phyloP scores from a whole-genome alignment of 106 monocot genomes.

The Dendrobium catenatum region DNA sequence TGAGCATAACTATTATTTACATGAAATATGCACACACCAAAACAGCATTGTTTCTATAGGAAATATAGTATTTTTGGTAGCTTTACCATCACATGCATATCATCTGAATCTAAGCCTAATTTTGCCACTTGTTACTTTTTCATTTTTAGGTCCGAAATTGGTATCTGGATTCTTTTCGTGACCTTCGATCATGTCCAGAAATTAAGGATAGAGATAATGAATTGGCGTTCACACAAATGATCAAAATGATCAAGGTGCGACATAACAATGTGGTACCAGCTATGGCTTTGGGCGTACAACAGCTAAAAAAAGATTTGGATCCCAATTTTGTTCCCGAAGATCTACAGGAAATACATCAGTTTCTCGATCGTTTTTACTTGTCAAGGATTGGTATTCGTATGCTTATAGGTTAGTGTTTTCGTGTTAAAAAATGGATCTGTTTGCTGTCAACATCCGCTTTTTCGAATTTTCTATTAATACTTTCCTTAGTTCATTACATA shows the following conservation, averaged over 20 bases:
- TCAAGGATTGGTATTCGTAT: conserved; percentile 91
- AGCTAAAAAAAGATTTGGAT: conserved; percentile 66
- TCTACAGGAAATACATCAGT: conserved; percentile 74
- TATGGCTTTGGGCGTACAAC: conserved; percentile 88
- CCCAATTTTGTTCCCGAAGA: conserved; percentile 32
- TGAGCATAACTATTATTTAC: background rate
- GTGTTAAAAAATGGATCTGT: background rate
- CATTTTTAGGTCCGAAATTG: conserved; percentile 73
- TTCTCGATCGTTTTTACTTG: conserved; percentile 95
- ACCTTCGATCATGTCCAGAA: conserved; percentile 72
- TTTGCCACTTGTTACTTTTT: background rate
- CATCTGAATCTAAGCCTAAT: background rate
- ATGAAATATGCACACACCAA: background rate
- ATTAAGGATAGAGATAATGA: conserved; percentile 51
- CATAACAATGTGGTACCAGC: conserved; percentile 93
- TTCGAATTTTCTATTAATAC: background rate
- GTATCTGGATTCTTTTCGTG: conserved; percentile 90
- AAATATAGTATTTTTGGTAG: background rate
- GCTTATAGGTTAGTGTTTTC: conserved; percentile 62
- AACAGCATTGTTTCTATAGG: background rate
- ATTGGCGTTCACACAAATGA: conserved; percentile 80
- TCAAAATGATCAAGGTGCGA: conserved; percentile 87
- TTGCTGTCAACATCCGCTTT: background rate
- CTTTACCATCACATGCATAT: background rate
- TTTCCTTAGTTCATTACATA: background rate